Evolutionary conservation across 2,329 filamentous ascomycete species (phyloP).

Genomic region (Ascosphaera pollenicola): DNA sequence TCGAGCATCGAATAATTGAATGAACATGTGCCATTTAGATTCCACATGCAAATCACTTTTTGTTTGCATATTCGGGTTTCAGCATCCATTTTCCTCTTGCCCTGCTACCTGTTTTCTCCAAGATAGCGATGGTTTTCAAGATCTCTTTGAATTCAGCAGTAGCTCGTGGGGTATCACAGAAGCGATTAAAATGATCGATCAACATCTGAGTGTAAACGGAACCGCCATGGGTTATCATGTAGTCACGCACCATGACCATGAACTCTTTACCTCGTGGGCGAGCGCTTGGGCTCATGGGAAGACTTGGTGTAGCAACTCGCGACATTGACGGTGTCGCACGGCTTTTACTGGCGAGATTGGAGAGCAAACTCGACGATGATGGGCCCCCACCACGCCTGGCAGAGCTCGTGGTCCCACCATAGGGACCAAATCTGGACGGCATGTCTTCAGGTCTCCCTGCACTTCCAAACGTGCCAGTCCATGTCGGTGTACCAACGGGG

Average conservation of each 20-base stretch:
- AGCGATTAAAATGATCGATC: slow-evolving; percentile 73
- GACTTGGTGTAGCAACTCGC: background rate
- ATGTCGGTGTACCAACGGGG: slow-evolving; percentile 71
- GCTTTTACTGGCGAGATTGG: slow-evolving; percentile 11
- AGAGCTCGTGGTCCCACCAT: slow-evolving; percentile 12
- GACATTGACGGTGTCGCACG: background rate
- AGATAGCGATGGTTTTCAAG: slow-evolving; percentile 49
- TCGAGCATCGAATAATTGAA: background rate
- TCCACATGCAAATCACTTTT: slow-evolving; percentile 2
- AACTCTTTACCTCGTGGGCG: slow-evolving; percentile 37
- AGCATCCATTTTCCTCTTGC: slow-evolving; percentile 34
- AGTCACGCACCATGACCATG: slow-evolving; percentile 51
- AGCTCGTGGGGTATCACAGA: slow-evolving; percentile 45
- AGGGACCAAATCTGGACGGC: slow-evolving; percentile 1
- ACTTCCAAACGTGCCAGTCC: slow-evolving; percentile 70
- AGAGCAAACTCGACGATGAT: slow-evolving; percentile 18
- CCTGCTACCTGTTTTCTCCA: slow-evolving; percentile 34
- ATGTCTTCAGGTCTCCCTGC: slow-evolving; percentile 45
- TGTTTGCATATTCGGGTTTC: slow-evolving; percentile 30
- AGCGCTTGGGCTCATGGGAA: background rate
- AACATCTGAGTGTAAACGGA: slow-evolving; percentile 63
- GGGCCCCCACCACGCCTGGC: slow-evolving; percentile 15
- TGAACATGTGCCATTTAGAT: background rate
- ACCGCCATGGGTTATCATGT: slow-evolving; percentile 56
- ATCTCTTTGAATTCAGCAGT: slow-evolving; percentile 65